Conservation (phyloP, 2,329 filamentous ascomycete species). For the Diaporthe aspalathi region DNA sequence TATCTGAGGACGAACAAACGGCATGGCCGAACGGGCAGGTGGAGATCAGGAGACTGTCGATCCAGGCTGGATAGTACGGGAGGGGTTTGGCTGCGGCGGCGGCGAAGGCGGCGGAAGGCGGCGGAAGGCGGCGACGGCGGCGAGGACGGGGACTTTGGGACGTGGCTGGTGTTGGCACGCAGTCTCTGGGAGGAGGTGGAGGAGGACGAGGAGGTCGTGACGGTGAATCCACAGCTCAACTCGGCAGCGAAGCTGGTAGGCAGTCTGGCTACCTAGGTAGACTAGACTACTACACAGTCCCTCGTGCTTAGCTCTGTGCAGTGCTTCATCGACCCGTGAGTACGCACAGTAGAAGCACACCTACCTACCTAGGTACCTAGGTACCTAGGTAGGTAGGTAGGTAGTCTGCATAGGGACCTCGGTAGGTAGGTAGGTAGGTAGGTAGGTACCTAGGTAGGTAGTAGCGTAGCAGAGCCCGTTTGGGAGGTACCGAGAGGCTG, state of each 20-base stretch:
- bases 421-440: too few relatives aligned
- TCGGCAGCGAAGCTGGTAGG: neutral
- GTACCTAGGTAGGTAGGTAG: too few relatives aligned
- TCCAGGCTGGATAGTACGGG: neutral
- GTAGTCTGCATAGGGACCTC: too few relatives aligned
- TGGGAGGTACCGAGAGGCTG: too few relatives aligned
- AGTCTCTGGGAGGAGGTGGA: neutral
- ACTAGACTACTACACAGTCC: too few relatives aligned
- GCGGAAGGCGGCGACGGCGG: neutral
- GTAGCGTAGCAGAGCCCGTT: neutral
- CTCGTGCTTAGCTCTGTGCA: neutral
- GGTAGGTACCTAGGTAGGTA: too few relatives aligned
- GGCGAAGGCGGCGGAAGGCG: neutral
- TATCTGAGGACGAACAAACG: slow-evolving; percentile 20
- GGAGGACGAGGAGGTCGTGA: too few relatives aligned
- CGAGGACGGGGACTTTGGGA: neutral
- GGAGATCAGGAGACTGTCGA: neutral
- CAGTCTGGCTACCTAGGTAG: too few relatives aligned
- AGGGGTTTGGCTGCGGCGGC: neutral
- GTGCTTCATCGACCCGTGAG: neutral
- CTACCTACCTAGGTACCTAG: too few relatives aligned
- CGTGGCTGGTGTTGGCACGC: neutral
- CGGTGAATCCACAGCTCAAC: neutral
- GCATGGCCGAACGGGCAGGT: slow-evolving; percentile 23
- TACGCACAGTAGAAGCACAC: too few relatives aligned